These are phyloP conservation scores for Fusarium xylarioides DNA, from an alignment of 2,329 filamentous ascomycete genomes.

Conservation along the genomic window DNA sequence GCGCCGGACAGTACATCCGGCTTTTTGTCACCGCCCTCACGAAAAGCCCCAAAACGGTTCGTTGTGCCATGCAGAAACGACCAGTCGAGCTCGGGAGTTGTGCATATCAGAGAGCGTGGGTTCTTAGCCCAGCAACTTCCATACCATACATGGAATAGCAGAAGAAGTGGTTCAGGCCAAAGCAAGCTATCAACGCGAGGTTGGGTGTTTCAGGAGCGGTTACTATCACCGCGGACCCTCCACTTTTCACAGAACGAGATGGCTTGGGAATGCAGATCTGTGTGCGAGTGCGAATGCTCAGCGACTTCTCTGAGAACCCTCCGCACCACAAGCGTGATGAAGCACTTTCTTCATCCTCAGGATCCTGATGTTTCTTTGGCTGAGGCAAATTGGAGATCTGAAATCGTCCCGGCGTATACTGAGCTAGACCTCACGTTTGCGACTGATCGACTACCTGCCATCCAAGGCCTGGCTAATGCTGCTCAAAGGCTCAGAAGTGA, in stretches of 20 bases:
- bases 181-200: not conserved
- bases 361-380: not conserved
- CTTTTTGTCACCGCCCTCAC: not conserved
- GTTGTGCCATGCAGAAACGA: not conserved
- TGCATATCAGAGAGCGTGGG: not conserved
- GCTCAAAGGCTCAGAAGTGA: not conserved
- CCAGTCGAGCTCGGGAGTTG: not conserved
- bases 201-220: not conserved
- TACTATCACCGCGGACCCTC: not conserved
- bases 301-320: not conserved
- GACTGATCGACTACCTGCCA: not conserved
- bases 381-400: not conserved
- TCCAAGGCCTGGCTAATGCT: not conserved
- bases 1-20: not conserved
- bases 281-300: not conserved
- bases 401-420: slow-evolving; percentile 1
- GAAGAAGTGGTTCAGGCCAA: not conserved
- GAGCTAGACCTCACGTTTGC: not conserved
- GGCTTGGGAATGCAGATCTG: slow-evolving; percentile 2
- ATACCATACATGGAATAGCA: not conserved
- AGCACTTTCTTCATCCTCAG: not conserved
- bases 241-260: not conserved
- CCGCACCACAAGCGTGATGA: not conserved
- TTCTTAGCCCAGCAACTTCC: not conserved
- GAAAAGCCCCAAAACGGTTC: not conserved